A percentile compares a stretch with the other conserved stretches of the same genome.
phyloP scores from a whole-genome alignment of 148 eudicot species.

The Limonium bicolor region DNA sequence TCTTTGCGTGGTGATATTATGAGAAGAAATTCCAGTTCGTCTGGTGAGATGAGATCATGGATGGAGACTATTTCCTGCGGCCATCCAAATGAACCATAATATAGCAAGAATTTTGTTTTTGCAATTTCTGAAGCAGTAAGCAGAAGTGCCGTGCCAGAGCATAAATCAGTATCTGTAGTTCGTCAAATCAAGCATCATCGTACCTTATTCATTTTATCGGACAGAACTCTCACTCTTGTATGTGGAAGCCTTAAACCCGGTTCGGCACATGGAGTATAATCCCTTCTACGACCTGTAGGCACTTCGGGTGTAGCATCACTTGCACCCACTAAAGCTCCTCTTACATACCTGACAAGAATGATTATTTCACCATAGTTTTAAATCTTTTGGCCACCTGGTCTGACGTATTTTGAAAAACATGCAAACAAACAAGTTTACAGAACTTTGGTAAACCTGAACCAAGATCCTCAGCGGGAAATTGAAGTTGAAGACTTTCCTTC shows the following conservation, averaged over 20 bases:
- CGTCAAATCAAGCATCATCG: constrained; percentile 2
- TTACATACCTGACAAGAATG: constrained; percentile 31
- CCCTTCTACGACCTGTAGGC: constrained; percentile 81
- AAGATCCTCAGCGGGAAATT: constrained; percentile 98
- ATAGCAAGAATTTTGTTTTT: too few relatives aligned
- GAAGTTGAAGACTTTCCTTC: constrained; percentile 97
- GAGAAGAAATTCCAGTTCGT: constrained; percentile 63
- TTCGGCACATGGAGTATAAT: constrained; percentile 59
- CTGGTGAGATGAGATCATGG: constrained; percentile 58
- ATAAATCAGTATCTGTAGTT: too few relatives aligned
- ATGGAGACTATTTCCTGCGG: constrained; percentile 51
- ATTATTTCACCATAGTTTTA: neutral
- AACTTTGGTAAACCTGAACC: too few relatives aligned
- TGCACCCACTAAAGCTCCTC: constrained; percentile 57
- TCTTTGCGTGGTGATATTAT: constrained; percentile 53
- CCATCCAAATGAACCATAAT: too few relatives aligned
- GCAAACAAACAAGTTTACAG: neutral
- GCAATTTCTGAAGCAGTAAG: too few relatives aligned
- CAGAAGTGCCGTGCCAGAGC: too few relatives aligned
- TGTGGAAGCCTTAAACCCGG: constrained; percentile 95
- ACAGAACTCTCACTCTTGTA: constrained; percentile 40
- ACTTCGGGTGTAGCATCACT: constrained; percentile 16
- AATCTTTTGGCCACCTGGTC: too few relatives aligned
- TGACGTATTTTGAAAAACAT: too few relatives aligned
- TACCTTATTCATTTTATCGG: constrained; percentile 33